Evolutionary conservation across 768 basidiomycete species (phyloP).

Genomic region (Tulasnella sp.): DNA sequence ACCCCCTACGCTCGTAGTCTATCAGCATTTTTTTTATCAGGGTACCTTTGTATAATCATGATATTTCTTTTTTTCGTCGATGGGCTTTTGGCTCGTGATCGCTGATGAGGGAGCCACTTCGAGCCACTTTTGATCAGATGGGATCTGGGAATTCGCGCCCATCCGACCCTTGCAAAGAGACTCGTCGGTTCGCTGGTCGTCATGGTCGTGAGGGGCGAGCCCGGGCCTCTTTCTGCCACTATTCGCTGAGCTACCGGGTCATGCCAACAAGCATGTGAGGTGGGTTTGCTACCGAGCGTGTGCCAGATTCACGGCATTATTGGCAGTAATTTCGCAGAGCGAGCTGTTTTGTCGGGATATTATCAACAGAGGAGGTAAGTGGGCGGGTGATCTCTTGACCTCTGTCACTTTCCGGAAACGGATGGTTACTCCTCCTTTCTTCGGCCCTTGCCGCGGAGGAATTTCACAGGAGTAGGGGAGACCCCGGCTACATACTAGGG

Average conservation of each 20-base stretch:
- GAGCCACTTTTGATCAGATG: neutral
- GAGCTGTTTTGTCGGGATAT: neutral
- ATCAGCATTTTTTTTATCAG: neutral
- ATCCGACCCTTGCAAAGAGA: conserved; percentile 4
- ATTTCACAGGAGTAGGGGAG: neutral
- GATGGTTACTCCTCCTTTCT: neutral
- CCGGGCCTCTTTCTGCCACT: neutral
- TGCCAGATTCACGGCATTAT: conserved; percentile 3
- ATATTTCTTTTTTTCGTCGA: neutral
- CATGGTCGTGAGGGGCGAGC: neutral
- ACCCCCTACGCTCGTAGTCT: neutral
- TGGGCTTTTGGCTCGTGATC: neutral
- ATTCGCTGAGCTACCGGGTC: neutral
- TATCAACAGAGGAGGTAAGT: conserved; percentile 7
- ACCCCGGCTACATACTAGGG: neutral
- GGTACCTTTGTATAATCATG: neutral
- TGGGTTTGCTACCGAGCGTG: neutral
- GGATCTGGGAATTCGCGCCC: neutral
- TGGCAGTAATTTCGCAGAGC: neutral
- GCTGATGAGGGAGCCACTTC: neutral
- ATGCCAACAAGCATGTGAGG: neutral
- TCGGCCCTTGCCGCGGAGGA: conserved; percentile 3
- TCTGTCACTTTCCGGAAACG: neutral
- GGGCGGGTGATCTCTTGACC: neutral
- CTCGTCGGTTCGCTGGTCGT: neutral